Percentiles rank a stretch among this genome's conserved stretches.
Evolutionary conservation across 2,329 filamentous ascomycete species (phyloP).

Genomic region (Ramichloridium luteum): DNA sequence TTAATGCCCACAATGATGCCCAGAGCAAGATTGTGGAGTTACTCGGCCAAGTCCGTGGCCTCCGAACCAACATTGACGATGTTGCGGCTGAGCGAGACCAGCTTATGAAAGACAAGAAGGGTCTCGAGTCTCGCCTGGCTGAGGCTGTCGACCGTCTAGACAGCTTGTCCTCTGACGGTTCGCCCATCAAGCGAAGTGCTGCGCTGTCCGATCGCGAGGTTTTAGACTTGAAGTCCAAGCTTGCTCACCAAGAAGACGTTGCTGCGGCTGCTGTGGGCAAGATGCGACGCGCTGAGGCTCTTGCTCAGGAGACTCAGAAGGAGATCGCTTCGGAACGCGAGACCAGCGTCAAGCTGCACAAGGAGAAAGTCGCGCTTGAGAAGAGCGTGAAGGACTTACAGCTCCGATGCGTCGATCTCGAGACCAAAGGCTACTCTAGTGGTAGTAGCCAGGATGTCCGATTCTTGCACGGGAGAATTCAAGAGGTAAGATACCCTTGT

Average conservation of each 20-base stretch:
- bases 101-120: slow-evolving; percentile 78
- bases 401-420: slow-evolving; percentile 77
- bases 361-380: slow-evolving; percentile 80
- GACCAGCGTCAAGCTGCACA: slow-evolving; percentile 65
- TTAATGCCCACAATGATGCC: slow-evolving; percentile 84
- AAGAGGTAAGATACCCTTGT: slow-evolving; percentile 65
- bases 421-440: slow-evolving; percentile 93
- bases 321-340: slow-evolving; percentile 82
- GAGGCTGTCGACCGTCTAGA: slow-evolving; percentile 84
- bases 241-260: slow-evolving; percentile 90
- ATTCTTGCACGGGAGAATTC: slow-evolving; percentile 85
- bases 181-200: slow-evolving; percentile 76
- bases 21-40: slow-evolving; percentile 86
- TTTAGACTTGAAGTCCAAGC: slow-evolving; percentile 72
- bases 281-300: slow-evolving; percentile 85
- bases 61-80: slow-evolving; percentile 78
- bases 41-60: slow-evolving; percentile 73
- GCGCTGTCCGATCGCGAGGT: slow-evolving; percentile 81
- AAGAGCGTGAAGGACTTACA: slow-evolving; percentile 86
- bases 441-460: slow-evolving; percentile 91
- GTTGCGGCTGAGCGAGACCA: slow-evolving; percentile 73
- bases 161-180: slow-evolving; percentile 65
- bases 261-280: slow-evolving; percentile 86
- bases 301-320: slow-evolving; percentile 81
- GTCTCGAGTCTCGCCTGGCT: slow-evolving; percentile 68